Conservation (phyloP, 2,329 filamentous ascomycete genomes). For the Fonsecaea multimorphosa region DNA sequence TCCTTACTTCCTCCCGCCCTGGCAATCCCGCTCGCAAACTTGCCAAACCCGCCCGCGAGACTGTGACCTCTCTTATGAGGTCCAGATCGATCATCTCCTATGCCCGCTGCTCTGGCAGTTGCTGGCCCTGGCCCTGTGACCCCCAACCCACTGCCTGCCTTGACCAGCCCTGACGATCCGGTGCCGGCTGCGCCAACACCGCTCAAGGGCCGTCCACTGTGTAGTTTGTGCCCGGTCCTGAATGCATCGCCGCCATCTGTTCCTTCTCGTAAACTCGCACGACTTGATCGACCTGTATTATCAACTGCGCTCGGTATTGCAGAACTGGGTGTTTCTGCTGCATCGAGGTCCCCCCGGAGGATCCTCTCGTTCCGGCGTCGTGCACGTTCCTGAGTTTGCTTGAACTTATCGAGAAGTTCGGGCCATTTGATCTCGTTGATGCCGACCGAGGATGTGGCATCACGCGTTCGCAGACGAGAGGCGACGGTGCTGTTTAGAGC, state of each 20-base stretch:
- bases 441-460: constrained; percentile 10
- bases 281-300: constrained; percentile 26
- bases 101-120: constrained; percentile 3
- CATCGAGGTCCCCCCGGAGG: constrained; percentile 33
- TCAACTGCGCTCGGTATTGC: constrained; percentile 7
- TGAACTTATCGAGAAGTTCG: constrained; percentile 94
- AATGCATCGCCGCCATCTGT: constrained; percentile 21
- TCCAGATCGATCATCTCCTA: constrained; percentile 18
- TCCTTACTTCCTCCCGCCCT: constrained; percentile 56
- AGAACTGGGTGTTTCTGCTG: constrained; percentile 17
- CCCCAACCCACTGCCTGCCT: constrained; percentile 24
- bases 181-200: constrained; percentile 12
- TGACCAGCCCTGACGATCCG: constrained; percentile 16
- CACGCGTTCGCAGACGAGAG: constrained; percentile 33
- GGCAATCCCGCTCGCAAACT: constrained; percentile 66
- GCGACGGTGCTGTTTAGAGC: constrained; percentile 18
- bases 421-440: constrained; percentile 77
- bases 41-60: constrained; percentile 37
- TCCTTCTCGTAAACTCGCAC: constrained; percentile 28
- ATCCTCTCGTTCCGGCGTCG: constrained; percentile 50
- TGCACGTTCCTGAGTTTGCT: constrained; percentile 84
- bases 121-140: constrained; percentile 15
- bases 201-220: constrained; percentile 27
- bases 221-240: constrained; percentile 2
- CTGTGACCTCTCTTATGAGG: constrained; percentile 37